Base-by-base conservation (phyloP, 192 early-diverging fungal species). In the Coemansia sp. region DNA sequence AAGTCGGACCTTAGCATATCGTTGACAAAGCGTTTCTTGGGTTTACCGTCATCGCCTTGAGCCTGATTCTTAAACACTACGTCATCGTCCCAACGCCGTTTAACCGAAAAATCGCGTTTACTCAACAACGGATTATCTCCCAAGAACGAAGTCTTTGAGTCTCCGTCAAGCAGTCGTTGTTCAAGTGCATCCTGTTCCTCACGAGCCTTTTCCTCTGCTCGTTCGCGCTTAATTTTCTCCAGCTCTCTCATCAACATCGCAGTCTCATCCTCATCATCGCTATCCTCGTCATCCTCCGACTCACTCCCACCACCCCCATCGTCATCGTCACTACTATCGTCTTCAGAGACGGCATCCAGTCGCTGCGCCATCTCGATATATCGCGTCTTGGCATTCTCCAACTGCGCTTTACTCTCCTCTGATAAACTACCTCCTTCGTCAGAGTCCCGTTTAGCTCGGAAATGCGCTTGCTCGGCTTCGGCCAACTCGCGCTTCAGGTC, bases 61-160 rank as follows among this genome's bases (percentile, higher is more conserved):
- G 95, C 94, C 84, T 99, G 97, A 81, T 99, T 98, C 72, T 94
- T 94, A 80, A 99, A 99, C 41, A 99, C 90, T 43, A 99, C 97
- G 78, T 99, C 97, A 65, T 99, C 96, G 75, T 99, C 96, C 97
- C 96, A 98, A 62, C 91, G 87, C 62, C 95, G 78, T 86, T 97
- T 97, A 33, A 97, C 93, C 75, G 90, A 75, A 93, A 97, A 78
- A 88, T 90, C 70, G 68, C 81, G 41, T 76, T 80, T 68, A 5
- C 88, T 80, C 61, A 99, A 83, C 46, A 98, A 69, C 10, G 96
- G 97, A 79, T 98, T 98, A 9, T 92, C 94, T 0, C 87, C 72
- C 41, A 81, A 88, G 41, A 92, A 15, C 60, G 72, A 66, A 12
- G 80, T 70, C 57, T 87, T 62, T 22, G 65, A 70, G 53, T 89